A percentile compares a stretch with the other conserved stretches of the same genome.
phyloP scores from a whole-genome alignment of 768 basidiomycete genomes.

The Lactarius sp. region DNA sequence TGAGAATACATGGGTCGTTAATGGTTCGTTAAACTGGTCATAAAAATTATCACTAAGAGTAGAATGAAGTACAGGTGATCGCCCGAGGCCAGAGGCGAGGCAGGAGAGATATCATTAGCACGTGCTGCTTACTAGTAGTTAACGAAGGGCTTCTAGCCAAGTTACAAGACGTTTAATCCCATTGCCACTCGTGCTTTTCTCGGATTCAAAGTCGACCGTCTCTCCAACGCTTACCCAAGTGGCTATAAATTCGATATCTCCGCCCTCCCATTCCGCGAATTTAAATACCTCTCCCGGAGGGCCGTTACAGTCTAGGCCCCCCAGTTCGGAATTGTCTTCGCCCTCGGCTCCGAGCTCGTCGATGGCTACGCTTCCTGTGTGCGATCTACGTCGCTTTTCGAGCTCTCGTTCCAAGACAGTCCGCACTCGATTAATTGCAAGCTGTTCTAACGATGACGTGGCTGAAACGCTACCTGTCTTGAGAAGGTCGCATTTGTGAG shows the following conservation, averaged over 20 bases:
- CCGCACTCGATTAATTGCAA: constrained; percentile 66
- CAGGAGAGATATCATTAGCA: not conserved
- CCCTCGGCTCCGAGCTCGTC: constrained; percentile 73
- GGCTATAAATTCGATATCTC: constrained; percentile 64
- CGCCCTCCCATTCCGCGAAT: constrained; percentile 82
- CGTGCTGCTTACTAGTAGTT: constrained; percentile 7
- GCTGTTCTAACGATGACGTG: constrained; percentile 35
- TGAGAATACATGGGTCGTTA: constrained; percentile 38
- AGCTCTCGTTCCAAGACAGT: constrained; percentile 80
- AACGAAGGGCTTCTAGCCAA: constrained; percentile 13
- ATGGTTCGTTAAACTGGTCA: constrained; percentile 13
- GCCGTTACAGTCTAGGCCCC: constrained; percentile 67
- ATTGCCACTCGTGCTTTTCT: constrained; percentile 32
- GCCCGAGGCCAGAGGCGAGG: not conserved
- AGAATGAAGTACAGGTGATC: not conserved
- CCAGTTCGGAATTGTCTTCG: constrained; percentile 48
- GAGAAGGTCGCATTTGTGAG: constrained; percentile 73
- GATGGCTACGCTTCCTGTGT: constrained; percentile 60
- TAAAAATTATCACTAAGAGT: not conserved
- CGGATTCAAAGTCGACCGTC: constrained; percentile 27
- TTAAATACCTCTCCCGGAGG: constrained; percentile 53
- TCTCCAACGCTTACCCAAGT: constrained; percentile 44
- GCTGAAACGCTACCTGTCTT: constrained; percentile 42
- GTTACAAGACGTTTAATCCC: constrained; percentile 1
- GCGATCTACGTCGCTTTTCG: constrained; percentile 65